Evolutionary conservation across 352 stramenopile genomes (phyloP).

Genomic region (Globisporangium cylindrosporum): DNA sequence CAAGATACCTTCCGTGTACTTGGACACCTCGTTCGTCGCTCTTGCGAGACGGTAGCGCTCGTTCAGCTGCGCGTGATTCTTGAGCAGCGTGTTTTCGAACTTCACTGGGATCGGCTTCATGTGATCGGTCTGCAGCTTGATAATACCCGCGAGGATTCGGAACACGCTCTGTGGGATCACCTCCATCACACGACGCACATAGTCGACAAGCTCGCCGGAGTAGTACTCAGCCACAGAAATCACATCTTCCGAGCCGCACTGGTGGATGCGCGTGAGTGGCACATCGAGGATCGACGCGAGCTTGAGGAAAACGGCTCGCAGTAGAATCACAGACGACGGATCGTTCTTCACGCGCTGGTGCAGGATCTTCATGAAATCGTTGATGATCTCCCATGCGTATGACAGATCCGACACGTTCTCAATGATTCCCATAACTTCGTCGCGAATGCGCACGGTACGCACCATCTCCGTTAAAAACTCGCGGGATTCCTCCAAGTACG

Average conservation of each 20-base stretch:
- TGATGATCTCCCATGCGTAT: constrained; percentile 94
- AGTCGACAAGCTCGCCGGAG: constrained; percentile 91
- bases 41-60: constrained; percentile 91
- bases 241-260: constrained; percentile 90
- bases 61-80: constrained; percentile 90
- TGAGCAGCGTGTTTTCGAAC: constrained; percentile 91
- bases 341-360: constrained; percentile 92
- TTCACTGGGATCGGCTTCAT: constrained; percentile 91
- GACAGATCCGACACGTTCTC: constrained; percentile 93
- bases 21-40: constrained; percentile 93
- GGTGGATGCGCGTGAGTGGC: constrained; percentile 90
- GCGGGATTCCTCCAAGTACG: constrained; percentile 90
- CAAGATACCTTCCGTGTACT: constrained; percentile 95
- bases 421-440: constrained; percentile 91
- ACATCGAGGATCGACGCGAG: constrained; percentile 93
- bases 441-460: constrained; percentile 90
- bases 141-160: constrained; percentile 91
- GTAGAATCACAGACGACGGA: constrained; percentile 89
- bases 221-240: constrained; percentile 94
- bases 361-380: constrained; percentile 93
- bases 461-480: constrained; percentile 95
- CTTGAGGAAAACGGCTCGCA: constrained; percentile 94
- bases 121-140: constrained; percentile 90
- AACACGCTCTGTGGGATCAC: constrained; percentile 95
- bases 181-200: constrained; percentile 93